Base-by-base conservation (phyloP, 2,329 filamentous ascomycete genomes). In the Phoma sp. region DNA sequence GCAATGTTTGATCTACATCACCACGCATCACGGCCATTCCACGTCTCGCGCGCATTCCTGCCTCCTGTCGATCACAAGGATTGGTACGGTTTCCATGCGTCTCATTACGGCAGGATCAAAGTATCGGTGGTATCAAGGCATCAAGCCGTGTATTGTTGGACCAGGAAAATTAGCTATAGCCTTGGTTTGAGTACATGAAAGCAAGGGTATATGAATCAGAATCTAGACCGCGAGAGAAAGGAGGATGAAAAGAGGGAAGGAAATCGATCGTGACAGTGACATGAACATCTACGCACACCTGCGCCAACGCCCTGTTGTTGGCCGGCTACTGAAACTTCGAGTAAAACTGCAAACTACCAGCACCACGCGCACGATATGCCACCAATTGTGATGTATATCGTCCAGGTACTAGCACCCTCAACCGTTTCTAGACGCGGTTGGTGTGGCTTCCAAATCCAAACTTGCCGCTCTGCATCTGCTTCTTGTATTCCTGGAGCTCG, bases 401-500 rank as follows among this genome's bases (percentile, higher is more conserved):
- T 13, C 29, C 17, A 33, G 24, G 19, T 39, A 7, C 27, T n/a
- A 15, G 22, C 21, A 40, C 9, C 15, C 31, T 57, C n/a, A 6
- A 17, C 4, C 32, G 17, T 6, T 8, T 51, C 19, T 64, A 65
- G 21, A 64, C 53, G 29, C 54, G 55, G 53, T 58, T 43, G 38
- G 35, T 32, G 39, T 52, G 27, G 21, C 33, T 51, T 17, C 64
- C 62, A n/a, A 66, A 51, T 4, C 58, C 66, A 49, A 69, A 69
- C 31, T 59, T 61, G 29, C 66, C 66, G 17, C 56, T 32, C 47
- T 69, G 51, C 66, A 69, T 69, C 54, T 72, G 62, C 36, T 58
- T 45, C 61, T 68, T 73, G 60, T 73, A 74, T 47, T 69, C 61
- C 43, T 66, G 61, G 41, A 74, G 64, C 51, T 75, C 72, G 13